Evolutionary conservation across 1,284 basidiomycete genomes (phyloP), one percentile per base, ranked within the genome.

Genomic region (Stygiomarasmius scandens): DNA sequence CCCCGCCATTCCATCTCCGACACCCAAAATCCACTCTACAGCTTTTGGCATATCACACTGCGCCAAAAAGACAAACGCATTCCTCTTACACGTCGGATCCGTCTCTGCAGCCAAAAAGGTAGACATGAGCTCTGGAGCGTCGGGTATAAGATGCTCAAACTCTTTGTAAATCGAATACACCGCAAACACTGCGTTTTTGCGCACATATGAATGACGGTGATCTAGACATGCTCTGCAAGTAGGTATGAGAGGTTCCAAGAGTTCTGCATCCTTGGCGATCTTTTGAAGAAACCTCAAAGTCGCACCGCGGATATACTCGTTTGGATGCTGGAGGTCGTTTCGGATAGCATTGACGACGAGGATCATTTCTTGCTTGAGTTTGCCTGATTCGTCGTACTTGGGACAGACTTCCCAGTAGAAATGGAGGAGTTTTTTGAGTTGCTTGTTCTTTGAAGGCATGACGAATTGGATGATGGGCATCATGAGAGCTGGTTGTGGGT

Each of bases 351-450:
- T 98, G 68, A 96, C 96, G 48, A 99, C 96, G 49, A 99, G 84
- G 69, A 99, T 99, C 97, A 99, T 99, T 79, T 99, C 97, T 77
- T 99, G 97, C 83, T 98, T 98, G 67, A 99, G 78, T 77, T 98
- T 98, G 56, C 97, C 97, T 63, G 87, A 88, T 63, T 98, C 96
- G 67, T 99, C 97, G 65, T 97, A 91, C 75, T 99, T 98, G 24
- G 97, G 96, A 76, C 96, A 98, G 29, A 99, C 93, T 77, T 99
- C 97, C 96, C 96, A 99, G 76, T 99, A 99, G 74, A 98, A 98
- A 76, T 98, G 95, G 41, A 98, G 82, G 69, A 98, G 80, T 82
- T 99, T 99, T 85, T 99, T 99, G 71, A 99, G 87, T 66, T 93
- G 90, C 81, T 99, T 99, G 80, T 93, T 96, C 71, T 90, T 89